Percentiles rank a stretch among this genome's conserved stretches.
Evolutionary conservation across 73 alveolate genomes (phyloP).

Genomic region (Blepharisma stoltei): DNA sequence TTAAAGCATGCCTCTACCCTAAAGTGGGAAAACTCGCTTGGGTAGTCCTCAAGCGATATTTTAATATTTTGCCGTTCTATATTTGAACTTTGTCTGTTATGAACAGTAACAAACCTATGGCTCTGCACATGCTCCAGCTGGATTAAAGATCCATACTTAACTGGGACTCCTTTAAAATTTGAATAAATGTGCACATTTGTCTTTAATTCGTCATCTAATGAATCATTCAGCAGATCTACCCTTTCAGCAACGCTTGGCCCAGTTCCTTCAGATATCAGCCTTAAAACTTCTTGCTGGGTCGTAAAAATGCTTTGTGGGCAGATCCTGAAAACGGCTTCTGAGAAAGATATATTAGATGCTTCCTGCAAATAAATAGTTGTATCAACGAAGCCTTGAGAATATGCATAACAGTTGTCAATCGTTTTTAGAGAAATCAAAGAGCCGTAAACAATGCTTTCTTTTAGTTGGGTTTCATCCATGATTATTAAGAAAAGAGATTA

Average conservation of each 20-base stretch:
- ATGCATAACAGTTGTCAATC: background rate
- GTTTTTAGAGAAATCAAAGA: background rate
- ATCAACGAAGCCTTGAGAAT: conserved; percentile 29
- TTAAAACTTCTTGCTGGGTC: background rate
- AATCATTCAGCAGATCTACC: too few species aligned
- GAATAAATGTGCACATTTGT: conserved; percentile 17
- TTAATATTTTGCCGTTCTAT: conserved; percentile 43
- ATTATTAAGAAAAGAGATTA: too few species aligned
- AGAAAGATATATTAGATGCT: background rate
- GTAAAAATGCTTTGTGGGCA: conserved; percentile 12
- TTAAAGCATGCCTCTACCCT: conserved; percentile 32
- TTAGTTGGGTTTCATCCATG: too few species aligned
- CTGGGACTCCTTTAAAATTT: background rate
- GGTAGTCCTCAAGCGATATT: conserved; percentile 39
- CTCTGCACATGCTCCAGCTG: conserved; percentile 30
- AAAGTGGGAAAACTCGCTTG: conserved; percentile 40
- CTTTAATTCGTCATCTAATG: conserved; percentile 11
- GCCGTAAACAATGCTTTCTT: background rate
- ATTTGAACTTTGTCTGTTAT: conserved; percentile 33
- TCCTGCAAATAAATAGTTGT: conserved; percentile 23
- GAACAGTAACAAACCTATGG: conserved; percentile 23
- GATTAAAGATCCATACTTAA: background rate
- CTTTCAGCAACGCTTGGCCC: too few species aligned
- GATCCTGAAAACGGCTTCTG: conserved; percentile 1
- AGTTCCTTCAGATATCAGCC: too few species aligned